Evolutionary conservation across 768 basidiomycete species (phyloP).

Genomic region (Leucocoprinus leucothites): DNA sequence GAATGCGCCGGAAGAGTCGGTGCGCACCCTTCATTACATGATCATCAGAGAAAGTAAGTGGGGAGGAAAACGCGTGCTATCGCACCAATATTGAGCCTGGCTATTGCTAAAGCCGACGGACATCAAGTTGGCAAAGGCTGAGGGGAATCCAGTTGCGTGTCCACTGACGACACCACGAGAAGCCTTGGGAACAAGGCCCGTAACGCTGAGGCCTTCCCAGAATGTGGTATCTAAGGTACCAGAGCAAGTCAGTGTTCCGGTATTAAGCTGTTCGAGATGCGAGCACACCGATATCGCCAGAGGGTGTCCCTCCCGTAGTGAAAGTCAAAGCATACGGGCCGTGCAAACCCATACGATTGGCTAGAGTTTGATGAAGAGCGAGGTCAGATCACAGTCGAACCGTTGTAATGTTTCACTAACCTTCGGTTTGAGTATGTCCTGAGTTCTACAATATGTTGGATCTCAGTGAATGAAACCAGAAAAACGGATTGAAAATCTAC

Average conservation of each 20-base stretch:
- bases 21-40: constrained; percentile 22
- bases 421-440: constrained; percentile 34
- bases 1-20: constrained; percentile 28
- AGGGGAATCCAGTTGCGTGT: constrained; percentile 24
- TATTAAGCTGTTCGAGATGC: background rate
- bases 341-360: constrained; percentile 29
- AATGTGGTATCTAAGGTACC: constrained; percentile 21
- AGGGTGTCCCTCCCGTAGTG: constrained; percentile 31
- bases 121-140: constrained; percentile 18
- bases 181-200: constrained; percentile 20
- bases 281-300: constrained; percentile 22
- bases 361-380: constrained; percentile 11
- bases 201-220: constrained; percentile 26
- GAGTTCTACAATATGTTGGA: constrained; percentile 24
- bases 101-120: constrained; percentile 28
- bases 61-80: background rate
- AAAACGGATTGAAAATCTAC: background rate
- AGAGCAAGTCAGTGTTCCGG: background rate
- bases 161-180: constrained; percentile 29
- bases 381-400: background rate
- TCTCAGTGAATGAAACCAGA: background rate
- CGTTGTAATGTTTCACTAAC: constrained; percentile 14
- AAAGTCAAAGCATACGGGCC: constrained; percentile 39
- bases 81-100: constrained; percentile 30
- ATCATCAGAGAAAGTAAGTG: background rate